Evolutionary conservation across 2,329 filamentous ascomycete genomes (phyloP), one percentile per base, ranked within the genome.

Genomic region (Diplodia sapinea): DNA sequence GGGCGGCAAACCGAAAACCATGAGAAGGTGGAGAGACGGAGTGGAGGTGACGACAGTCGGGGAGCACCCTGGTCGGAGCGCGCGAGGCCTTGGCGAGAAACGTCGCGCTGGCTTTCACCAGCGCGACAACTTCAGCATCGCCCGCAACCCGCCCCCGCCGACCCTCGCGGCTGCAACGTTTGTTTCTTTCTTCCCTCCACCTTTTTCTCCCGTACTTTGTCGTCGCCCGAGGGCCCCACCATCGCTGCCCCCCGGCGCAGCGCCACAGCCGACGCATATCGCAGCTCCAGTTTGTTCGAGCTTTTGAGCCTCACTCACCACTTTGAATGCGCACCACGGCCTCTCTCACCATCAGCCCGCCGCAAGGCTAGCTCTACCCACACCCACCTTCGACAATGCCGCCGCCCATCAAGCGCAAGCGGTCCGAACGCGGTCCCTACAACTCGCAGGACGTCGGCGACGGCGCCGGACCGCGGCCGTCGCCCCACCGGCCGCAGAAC

Each of bases 351-450:
- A 63, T 64, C 66, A 57, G 59, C 59, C 59, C 59, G 51, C 66
- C 50, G 50, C 54, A 49, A 64, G 66, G 66, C 66, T 64, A 63
- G 50, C 57, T 38, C 36, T 56, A 47, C 36, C 50, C 29, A 36
- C 57, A 40, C 20, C 38, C 36, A 15, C 50, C 57, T 51, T 20
- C 23, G 20, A 70, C 75, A 56, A 87, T 87, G 85, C 80, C 84
- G 76, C 84, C 82, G 71, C 77, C 77, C 70, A 79, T 80, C 65
- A 89, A 89, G 81, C 82, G 87, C 70, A 88, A 88, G 81, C 81
- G 83, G 68, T 76, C 79, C 40, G 83, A 85, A 56, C 78, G 81
- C 69, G 59, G 59, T 15, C 29, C 59, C 23, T 63, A 63, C 47
- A 78, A 75, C 56, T 76, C 82, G 62, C 50, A 47, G 15, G 50